Evolutionary conservation across 1,139 yeast species (phyloP).

Genomic region (Lodderomyces beijingensis): DNA sequence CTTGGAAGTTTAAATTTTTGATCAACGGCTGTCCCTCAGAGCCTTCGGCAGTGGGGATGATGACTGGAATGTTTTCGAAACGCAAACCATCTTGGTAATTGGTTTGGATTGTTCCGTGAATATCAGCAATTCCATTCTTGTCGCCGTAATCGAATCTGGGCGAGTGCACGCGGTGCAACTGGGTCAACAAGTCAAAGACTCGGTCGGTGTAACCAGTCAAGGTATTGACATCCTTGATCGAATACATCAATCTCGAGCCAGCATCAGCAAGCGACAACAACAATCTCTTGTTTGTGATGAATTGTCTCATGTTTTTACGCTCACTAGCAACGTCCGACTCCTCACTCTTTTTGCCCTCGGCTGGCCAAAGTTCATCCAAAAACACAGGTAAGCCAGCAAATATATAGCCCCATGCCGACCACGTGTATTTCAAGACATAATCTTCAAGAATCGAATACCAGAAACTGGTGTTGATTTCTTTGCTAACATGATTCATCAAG

Average conservation of each 20-base stretch:
- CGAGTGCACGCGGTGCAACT: constrained; percentile 80
- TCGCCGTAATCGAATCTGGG: constrained; percentile 61
- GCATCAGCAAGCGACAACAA: constrained; percentile 94
- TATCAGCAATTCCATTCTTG: constrained; percentile 48
- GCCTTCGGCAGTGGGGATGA: constrained; percentile 67
- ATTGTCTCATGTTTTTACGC: constrained; percentile 73
- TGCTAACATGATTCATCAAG: constrained; percentile 43
- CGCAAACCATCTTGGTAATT: constrained; percentile 71
- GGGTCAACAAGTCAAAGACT: constrained; percentile 69
- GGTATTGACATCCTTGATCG: constrained; percentile 88
- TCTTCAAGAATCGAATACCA: constrained; percentile 76
- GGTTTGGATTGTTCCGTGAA: constrained; percentile 77
- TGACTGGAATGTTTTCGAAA: constrained; percentile 77
- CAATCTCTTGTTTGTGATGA: constrained; percentile 83
- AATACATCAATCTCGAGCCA: constrained; percentile 93
- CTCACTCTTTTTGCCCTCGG: constrained; percentile 10
- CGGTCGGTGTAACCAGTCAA: constrained; percentile 89
- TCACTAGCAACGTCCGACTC: constrained; percentile 23
- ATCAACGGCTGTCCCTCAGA: constrained; percentile 53
- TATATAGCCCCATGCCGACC: constrained; percentile 92
- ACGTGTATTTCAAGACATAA: constrained; percentile 81
- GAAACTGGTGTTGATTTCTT: constrained; percentile 49
- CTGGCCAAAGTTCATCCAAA: constrained; percentile 41
- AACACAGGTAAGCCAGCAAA: constrained; percentile 86
- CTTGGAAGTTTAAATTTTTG: constrained; percentile 54